Conservation (phyloP, 1,284 basidiomycete species). For the Psilocybe mexicana region DNA sequence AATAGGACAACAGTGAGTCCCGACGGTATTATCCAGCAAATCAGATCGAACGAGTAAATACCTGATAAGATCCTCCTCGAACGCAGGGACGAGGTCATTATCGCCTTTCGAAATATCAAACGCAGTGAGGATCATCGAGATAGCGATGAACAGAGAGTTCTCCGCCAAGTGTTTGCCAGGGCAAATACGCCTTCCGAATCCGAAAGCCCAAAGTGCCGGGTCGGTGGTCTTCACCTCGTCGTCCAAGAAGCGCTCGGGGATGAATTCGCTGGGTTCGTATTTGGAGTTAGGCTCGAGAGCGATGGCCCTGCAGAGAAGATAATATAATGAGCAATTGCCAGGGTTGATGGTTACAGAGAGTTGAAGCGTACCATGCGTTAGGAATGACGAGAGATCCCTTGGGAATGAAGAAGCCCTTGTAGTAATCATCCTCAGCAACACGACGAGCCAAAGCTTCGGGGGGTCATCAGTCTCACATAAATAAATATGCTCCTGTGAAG, state of each 20-base stretch:
- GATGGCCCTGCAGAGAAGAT: slow-evolving; percentile 1
- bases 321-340: neutral
- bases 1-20: neutral
- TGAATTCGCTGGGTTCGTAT: slow-evolving; percentile 7
- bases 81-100: neutral
- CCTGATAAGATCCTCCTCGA: slow-evolving; percentile 4
- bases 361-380: slow-evolving; percentile 5
- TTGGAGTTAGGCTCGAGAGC: slow-evolving; percentile 1
- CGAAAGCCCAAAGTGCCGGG: slow-evolving; percentile 1
- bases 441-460: neutral
- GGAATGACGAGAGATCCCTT: slow-evolving; percentile 5
- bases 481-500: no score
- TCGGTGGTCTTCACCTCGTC: neutral
- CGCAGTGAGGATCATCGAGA: slow-evolving; percentile 2
- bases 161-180: slow-evolving; percentile 1
- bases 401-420: slow-evolving; percentile 8
- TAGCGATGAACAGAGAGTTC: slow-evolving; percentile 1
- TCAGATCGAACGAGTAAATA: no score
- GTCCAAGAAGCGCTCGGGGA: slow-evolving; percentile 6
- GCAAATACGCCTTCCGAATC: slow-evolving; percentile 3
- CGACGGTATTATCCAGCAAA: no score
- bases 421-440: slow-evolving; percentile 5
- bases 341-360: neutral
- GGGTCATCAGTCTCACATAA: neutral
- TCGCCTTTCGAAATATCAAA: neutral